Evolutionary conservation across 495 filamentous ascomycete genomes (phyloP), one percentile per base, ranked within the genome.

Genomic region (Neurospora sp.): DNA sequence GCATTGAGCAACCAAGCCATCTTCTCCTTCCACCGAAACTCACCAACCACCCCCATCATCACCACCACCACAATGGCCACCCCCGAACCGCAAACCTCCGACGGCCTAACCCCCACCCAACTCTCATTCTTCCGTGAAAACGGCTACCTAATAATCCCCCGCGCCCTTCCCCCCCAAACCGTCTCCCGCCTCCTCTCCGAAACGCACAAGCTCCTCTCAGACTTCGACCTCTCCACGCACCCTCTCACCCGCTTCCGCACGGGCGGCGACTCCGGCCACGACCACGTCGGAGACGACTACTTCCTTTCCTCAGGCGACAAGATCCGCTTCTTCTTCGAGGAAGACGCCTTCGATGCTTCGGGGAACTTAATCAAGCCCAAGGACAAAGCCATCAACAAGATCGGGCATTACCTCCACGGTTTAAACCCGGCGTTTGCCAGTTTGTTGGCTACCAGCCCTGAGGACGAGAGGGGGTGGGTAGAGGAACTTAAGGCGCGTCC

Each of bases 291-390:
- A 74, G 96, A 99, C 84, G 89, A 92, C 80, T 99, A 99, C 89
- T 99, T 99, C 83, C 88, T 99, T 0, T 85, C 83, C 3, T 93
- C 90, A 2, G 93, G 92, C 71, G 92, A 97, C 86, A 97, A 98
- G 78, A 85, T 99, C 69, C 90, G 92, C 71, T 98, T 95, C 86
- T 99, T 99, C 89, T 97, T 99, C 85, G 96, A 99, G 80, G 92
- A 94, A 78, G 91, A 91, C 81, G 91, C 91, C 72, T 92, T 93
- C 77, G 86, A 90, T 79, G 76, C 35, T 14, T 27, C 81, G 0
- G 90, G 89, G 27, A 77, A 76, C 7, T 87, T 98, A 1, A 81
- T 83, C 5, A 92, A 93, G 74, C 93, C 96, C 23, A 96, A 94
- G 79, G 82, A 90, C 46, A 87, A 84, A 46, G 92, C 96, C 71